Evolutionary conservation across 768 basidiomycete genomes (phyloP), one percentile per base, ranked within the genome.

Genomic region (Tricholoma saponaceum): DNA sequence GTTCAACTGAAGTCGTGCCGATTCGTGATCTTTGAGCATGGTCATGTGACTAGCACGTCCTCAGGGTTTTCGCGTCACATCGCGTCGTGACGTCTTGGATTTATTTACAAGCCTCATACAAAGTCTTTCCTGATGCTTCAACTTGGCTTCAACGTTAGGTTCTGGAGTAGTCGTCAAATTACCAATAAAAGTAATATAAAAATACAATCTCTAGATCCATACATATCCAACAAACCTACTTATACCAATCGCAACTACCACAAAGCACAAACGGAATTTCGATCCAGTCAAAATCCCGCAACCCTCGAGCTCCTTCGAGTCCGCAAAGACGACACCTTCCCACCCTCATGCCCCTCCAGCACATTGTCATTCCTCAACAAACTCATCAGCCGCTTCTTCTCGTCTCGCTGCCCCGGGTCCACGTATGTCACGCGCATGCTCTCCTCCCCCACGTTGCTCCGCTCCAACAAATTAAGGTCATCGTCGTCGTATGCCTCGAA

Each of bases 381-480:
- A 54, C 70, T 76, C 79, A 87, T 77, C 61, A 89, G 64, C 66
- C 80, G 74, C 58, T 76, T 72, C 68, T 80, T 80, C 69, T 86
- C 86, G 50, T 80, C 81, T 39, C 72, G 68, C 71, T 88, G 83
- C 20, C 70, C 80, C 1, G 86, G 86, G 69, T 90, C 87, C 65
- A 87, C 86, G 60, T 89, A 90, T 57, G 74, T 76, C 8, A 90
- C 85, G 5, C 79, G 75, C 67, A 83, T 72, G 62, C 79, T 79
- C 60, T 78, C 76, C n/a, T 79, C 77, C 54, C 66, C 63, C 23
- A 62, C 69, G 20, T 73, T 67, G 18, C 47, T 30, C 16, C n/a
- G 47, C 25, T 54, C 49, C 28, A 60, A 58, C 16, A 63, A 59
- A 51, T 58, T 20, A 59, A 66, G 69, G 67, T 64, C 60, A 60